Conservation (phyloP, 352 stramenopile genomes). For the Pythium insidiosum region DNA sequence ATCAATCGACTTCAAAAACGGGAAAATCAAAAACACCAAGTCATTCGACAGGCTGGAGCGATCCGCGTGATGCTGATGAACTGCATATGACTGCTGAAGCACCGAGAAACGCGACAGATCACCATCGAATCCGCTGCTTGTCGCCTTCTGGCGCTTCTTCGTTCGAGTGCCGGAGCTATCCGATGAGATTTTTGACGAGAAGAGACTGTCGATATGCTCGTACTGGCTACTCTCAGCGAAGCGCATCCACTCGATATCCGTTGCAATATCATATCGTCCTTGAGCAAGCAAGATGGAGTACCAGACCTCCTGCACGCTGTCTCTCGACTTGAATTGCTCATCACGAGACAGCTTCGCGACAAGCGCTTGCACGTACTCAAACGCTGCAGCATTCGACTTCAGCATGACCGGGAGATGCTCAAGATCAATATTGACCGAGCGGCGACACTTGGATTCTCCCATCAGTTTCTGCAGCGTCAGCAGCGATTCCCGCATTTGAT, state of each 20-base stretch:
- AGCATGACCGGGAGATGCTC: slow-evolving; percentile 37
- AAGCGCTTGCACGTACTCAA: slow-evolving; percentile 18
- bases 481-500: slow-evolving; percentile 17
- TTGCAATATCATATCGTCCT: slow-evolving; percentile 38
- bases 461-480: slow-evolving; percentile 14
- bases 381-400: slow-evolving; percentile 38
- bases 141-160: slow-evolving; percentile 19
- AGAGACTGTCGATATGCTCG: slow-evolving; percentile 31
- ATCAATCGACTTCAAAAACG: slow-evolving; percentile 59
- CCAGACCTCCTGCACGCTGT: slow-evolving; percentile 28
- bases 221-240: slow-evolving; percentile 74
- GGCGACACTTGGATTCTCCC: neutral
- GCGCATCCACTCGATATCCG: slow-evolving; percentile 52
- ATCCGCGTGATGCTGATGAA: slow-evolving; percentile 69
- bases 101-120: slow-evolving; percentile 44
- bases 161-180: slow-evolving; percentile 4
- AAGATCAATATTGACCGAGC: too few species aligned
- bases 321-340: slow-evolving; percentile 10
- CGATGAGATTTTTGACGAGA: slow-evolving; percentile 7
- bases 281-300: slow-evolving; percentile 25
- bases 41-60: slow-evolving; percentile 66
- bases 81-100: slow-evolving; percentile 78
- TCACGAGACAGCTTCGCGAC: too few species aligned
- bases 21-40: slow-evolving; percentile 61
- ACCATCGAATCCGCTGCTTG: slow-evolving; percentile 16